Conservation (phyloP, 2,329 filamentous ascomycete species). For the Phialophora chinensis region DNA sequence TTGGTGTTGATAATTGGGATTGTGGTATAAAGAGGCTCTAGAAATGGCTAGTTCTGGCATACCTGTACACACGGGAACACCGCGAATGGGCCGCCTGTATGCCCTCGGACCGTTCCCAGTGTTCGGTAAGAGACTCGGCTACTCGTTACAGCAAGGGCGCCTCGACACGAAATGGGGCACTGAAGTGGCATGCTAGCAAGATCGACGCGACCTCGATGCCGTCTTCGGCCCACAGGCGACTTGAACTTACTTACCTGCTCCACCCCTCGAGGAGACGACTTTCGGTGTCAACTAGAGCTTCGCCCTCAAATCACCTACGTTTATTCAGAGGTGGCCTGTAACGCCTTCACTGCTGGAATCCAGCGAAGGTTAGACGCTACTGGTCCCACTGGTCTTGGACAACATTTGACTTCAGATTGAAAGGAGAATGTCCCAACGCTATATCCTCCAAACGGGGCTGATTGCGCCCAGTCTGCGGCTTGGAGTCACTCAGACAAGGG, state of each 20-base stretch:
- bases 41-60: not conserved
- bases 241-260: not conserved
- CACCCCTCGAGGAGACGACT: not conserved
- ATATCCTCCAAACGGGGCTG: not conserved
- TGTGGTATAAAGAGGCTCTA: slow-evolving; percentile 1
- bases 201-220: not conserved
- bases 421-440: not conserved
- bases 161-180: not conserved
- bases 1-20: slow-evolving; percentile 25
- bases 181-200: not conserved
- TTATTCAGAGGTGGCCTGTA: not conserved
- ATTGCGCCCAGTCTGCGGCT: not conserved
- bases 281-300: not conserved
- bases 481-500: not conserved
- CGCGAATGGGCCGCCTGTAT: not conserved
- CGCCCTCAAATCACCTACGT: not conserved
- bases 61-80: not conserved
- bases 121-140: not conserved
- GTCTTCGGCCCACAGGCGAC: not conserved
- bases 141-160: not conserved
- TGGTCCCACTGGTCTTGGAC: no score
- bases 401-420: not conserved
- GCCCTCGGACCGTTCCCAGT: not conserved
- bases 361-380: not conserved
- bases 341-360: not conserved